These are phyloP conservation scores for Rhizopus sp. DNA, from an alignment of 371 early-diverging fungal genomes.

Conservation along the genomic window DNA sequence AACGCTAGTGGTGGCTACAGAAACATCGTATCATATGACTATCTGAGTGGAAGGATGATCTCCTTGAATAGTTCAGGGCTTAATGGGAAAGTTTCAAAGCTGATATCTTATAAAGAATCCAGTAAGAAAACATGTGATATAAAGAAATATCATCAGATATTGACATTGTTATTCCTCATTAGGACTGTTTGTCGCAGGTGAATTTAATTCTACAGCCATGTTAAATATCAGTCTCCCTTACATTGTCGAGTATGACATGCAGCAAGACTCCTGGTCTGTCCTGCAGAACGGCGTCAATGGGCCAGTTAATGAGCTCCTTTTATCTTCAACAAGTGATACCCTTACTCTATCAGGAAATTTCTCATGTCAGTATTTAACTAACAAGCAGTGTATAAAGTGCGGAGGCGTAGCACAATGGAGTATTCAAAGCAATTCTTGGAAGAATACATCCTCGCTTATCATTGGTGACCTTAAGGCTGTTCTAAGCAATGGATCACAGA, in stretches of 20 bases:
- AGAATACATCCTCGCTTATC: conserved; percentile 23
- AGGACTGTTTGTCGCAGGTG: conserved; percentile 40
- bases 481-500: neutral
- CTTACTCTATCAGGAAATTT: conserved; percentile 35
- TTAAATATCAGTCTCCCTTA: neutral
- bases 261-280: conserved; percentile 23
- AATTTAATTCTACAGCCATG: conserved; percentile 24
- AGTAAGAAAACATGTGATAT: conserved; percentile 18
- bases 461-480: conserved; percentile 21
- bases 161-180: neutral
- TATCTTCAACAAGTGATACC: conserved; percentile 20
- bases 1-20: conserved; percentile 18
- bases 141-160: neutral
- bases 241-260: conserved; percentile 25
- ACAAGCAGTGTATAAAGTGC: neutral
- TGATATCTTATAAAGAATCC: conserved; percentile 19
- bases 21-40: conserved; percentile 35
- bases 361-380: neutral
- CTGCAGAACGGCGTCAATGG: conserved; percentile 36
- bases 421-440: conserved; percentile 25
- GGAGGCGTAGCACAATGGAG: conserved; percentile 26
- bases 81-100: conserved; percentile 29
- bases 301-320: conserved; percentile 25
- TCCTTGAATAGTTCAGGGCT: conserved; percentile 23
- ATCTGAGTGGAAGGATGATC: conserved; percentile 11